Conservation (phyloP, 179 eudicot species). For the Beta corolliflora region DNA sequence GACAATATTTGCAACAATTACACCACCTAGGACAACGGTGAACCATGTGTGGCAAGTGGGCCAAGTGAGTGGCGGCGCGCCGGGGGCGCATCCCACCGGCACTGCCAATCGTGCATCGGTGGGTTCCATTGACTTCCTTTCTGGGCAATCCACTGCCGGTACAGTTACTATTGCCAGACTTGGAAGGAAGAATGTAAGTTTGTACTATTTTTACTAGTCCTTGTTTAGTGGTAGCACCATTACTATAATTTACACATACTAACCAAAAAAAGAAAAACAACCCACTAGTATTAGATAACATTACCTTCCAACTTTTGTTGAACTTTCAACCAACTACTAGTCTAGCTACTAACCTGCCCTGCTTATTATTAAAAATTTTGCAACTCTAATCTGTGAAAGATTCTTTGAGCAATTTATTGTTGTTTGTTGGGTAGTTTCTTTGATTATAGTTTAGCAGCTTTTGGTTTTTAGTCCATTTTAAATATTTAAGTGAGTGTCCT, state of each 20-base stretch:
- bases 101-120: constrained; percentile 32
- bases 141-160: constrained; percentile 34
- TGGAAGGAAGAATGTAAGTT: constrained; percentile 43
- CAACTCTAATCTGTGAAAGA: no score
- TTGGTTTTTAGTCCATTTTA: background rate
- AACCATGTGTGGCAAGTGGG: constrained; percentile 81
- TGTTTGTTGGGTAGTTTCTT: no score
- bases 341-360: background rate
- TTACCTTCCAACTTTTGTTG: background rate
- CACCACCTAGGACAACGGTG: constrained; percentile 42
- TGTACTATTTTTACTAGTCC: background rate
- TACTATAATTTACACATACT: background rate
- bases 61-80: constrained; percentile 30
- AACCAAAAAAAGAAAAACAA: background rate
- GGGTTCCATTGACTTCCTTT: constrained; percentile 43
- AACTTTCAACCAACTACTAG: constrained; percentile 1
- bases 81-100: background rate
- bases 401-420: background rate
- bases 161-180: constrained; percentile 13
- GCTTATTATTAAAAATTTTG: background rate
- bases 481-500: background rate
- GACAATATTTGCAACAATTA: constrained; percentile 52
- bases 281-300: background rate
- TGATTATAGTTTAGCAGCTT: background rate
- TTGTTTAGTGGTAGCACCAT: background rate